Evolutionary conservation across 2,329 filamentous ascomycete genomes (phyloP).

Genomic region (Paracamarosporium sp.): DNA sequence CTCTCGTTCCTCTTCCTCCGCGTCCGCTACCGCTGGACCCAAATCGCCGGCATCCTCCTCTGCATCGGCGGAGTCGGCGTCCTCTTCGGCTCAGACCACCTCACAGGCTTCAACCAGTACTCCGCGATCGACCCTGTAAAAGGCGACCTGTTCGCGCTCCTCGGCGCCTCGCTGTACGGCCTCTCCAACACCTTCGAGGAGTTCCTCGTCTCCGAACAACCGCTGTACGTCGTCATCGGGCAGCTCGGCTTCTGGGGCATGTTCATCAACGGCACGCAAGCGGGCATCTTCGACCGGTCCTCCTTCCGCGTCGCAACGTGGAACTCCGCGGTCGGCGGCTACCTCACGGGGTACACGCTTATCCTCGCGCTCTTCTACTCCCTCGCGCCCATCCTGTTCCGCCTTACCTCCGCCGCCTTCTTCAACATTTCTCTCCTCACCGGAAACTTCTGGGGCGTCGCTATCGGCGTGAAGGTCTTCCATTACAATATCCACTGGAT

Average conservation of each 20-base stretch:
- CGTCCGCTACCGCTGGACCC: conserved; percentile 88
- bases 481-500: conserved; percentile 81
- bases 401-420: conserved; percentile 89
- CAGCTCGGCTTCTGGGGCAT: conserved; percentile 89
- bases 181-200: conserved; percentile 92
- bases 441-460: conserved; percentile 95
- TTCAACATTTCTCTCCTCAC: conserved; percentile 96
- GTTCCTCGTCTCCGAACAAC: conserved; percentile 85
- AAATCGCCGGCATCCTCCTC: conserved; percentile 85
- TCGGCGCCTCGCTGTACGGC: conserved; percentile 91
- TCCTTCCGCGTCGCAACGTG: conserved; percentile 64
- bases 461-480: conserved; percentile 90
- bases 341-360: conserved; percentile 88
- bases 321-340: conserved; percentile 70
- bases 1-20: conserved; percentile 82
- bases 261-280: conserved; percentile 89
- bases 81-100: conserved; percentile 84
- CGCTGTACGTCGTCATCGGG: conserved; percentile 90
- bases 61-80: conserved; percentile 92
- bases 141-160: conserved; percentile 89
- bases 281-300: conserved; percentile 86
- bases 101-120: conserved; percentile 77
- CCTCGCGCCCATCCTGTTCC: conserved; percentile 83
- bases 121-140: conserved; percentile 76
- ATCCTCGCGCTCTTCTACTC: conserved; percentile 86